phyloP scores from a whole-genome alignment of 805 yeast species.

The Hanseniaspora mollemarum region DNA sequence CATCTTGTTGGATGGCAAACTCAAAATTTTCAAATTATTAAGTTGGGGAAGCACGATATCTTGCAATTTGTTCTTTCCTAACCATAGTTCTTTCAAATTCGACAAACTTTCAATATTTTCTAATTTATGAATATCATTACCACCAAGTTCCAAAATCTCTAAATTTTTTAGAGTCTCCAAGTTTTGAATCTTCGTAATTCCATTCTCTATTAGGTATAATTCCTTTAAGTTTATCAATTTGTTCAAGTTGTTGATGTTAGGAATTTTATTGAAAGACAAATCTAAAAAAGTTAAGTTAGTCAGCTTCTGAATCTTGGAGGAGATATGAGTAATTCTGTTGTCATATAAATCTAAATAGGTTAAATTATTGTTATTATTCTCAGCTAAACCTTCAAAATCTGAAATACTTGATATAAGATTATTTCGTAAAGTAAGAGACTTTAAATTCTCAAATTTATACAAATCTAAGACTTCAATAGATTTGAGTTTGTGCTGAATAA shows the following conservation, averaged over 20 bases:
- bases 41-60: constrained; percentile 49
- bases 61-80: constrained; percentile 74
- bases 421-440: constrained; percentile 63
- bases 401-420: constrained; percentile 66
- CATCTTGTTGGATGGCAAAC: constrained; percentile 79
- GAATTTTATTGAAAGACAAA: constrained; percentile 79
- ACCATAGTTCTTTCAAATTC: constrained; percentile 68
- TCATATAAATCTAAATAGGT: constrained; percentile 67
- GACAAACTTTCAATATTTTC: constrained; percentile 40
- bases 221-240: constrained; percentile 50
- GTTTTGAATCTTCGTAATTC: constrained; percentile 59
- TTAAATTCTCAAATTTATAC: constrained; percentile 45
- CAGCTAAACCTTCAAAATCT: constrained; percentile 51
- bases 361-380: constrained; percentile 47
- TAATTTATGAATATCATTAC: constrained; percentile 57
- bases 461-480: constrained; percentile 53
- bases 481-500: constrained; percentile 52
- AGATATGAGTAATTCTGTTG: constrained; percentile 78
- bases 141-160: constrained; percentile 76
- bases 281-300: constrained; percentile 52
- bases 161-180: constrained; percentile 46
- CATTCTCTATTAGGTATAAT: constrained; percentile 80
- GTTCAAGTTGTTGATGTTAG: constrained; percentile 69
- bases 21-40: constrained; percentile 55
- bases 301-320: constrained; percentile 54